Base-by-base conservation (phyloP, 1,284 basidiomycete species). In the Fomitopsis pinicola region DNA sequence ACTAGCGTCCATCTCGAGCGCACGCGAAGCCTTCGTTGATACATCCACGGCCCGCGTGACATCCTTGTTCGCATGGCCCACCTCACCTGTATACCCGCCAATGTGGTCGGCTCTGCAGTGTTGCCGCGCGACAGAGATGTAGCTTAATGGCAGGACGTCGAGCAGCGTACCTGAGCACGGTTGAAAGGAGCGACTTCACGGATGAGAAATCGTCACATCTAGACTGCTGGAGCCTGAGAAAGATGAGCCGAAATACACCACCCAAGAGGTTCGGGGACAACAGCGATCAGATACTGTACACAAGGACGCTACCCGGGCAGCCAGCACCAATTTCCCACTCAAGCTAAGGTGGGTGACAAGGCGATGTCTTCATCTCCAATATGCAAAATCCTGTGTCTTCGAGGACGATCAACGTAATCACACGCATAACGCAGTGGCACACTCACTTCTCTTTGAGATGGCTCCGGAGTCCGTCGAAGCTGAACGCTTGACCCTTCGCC, bases 401-500 rank as follows among this genome's bases (percentile, higher is more conserved):
- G 53, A 36, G 42, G 17, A 62, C 15, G 38, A 40, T 42, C 28
- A 44, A 40, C 35, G 22, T 15, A 26, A 17, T 7, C 45, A 63
- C 35, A 50, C 56, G 52, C 30, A 53, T 15, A 4, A 17, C 19
- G 22, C 36, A n/a, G 59, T 53, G 17, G 42, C 5, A 57, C 17
- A 71, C 83, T 66, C 63, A 88, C 87, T 82, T 85, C 62, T 73
- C 76, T 67, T 84, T 84, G 59, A 82, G 66, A 66, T 89, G 88
- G 26, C 83, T 87, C 40, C 80, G 73, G 55, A 88, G 65, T 0
- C 82, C 87, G 64, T 87, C 73, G 67, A 87, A 86, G 10, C 63
- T 72, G 67, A 80, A 81, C 38, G 73, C 58, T 48, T 64, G 71
- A 38, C 46, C 28, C 53, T 69, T 53, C n/a, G 14, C 56, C 46